Evolutionary conservation across 495 filamentous ascomycete genomes (phyloP).

Genomic region (Alectoria sarmentosa): DNA sequence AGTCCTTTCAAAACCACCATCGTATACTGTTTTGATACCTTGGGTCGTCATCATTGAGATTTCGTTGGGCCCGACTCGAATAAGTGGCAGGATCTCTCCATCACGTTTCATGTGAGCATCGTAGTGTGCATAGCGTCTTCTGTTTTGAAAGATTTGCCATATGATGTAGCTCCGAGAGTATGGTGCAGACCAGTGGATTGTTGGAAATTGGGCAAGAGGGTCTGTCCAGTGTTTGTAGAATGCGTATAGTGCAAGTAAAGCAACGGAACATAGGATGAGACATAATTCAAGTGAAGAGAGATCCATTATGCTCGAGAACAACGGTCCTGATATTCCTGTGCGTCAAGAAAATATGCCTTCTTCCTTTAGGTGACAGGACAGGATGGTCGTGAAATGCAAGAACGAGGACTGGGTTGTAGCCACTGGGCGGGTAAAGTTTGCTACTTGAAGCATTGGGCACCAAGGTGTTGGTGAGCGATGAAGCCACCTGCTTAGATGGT

Average conservation of each 20-base stretch:
- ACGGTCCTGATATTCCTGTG: not conserved
- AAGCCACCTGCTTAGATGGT: no score
- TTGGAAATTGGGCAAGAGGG: constrained; percentile 12
- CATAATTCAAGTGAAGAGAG: not conserved
- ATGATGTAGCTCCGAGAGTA: constrained; percentile 16
- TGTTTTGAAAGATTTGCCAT: constrained; percentile 17
- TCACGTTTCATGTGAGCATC: constrained; percentile 12
- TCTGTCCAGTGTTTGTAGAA: constrained; percentile 3
- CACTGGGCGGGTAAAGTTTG: not conserved
- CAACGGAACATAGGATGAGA: not conserved
- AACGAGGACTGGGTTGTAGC: not conserved
- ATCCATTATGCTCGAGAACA: not conserved
- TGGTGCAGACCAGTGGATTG: constrained; percentile 21
- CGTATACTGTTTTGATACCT: constrained; percentile 19
- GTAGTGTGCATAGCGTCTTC: constrained; percentile 15
- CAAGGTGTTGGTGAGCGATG: no score
- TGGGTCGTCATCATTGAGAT: constrained; percentile 23
- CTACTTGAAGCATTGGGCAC: not conserved
- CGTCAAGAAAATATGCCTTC: not conserved
- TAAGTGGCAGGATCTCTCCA: constrained; percentile 4
- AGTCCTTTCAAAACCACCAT: constrained; percentile 16
- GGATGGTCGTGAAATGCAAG: not conserved
- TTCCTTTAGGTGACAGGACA: not conserved
- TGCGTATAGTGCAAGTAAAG: not conserved
- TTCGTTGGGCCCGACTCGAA: constrained; percentile 21